Conservation (phyloP, 495 filamentous ascomycete species). For the Lasiosphaeriaceae sp. region DNA sequence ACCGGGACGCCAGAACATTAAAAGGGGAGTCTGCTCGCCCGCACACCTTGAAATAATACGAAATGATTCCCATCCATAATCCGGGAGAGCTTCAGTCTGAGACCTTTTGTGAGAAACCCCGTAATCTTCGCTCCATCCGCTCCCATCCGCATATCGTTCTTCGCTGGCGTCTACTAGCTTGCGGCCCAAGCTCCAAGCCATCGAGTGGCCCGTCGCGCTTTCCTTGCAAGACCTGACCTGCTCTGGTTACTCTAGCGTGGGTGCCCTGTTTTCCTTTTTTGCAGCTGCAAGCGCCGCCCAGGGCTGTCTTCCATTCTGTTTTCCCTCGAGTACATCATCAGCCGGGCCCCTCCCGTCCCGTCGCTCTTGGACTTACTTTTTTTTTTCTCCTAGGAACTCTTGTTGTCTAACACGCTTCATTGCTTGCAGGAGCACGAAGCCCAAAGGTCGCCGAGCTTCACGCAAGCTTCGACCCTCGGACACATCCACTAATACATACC, state of each 20-base stretch:
- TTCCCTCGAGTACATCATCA: neutral
- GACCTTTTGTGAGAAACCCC: no score
- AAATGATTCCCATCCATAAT: no score
- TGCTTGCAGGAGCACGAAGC: neutral
- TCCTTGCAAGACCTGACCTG: neutral
- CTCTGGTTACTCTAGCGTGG: neutral
- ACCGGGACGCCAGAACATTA: no score
- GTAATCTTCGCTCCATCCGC: no score
- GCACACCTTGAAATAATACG: no score
- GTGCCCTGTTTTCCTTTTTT: slow-evolving; percentile 9
- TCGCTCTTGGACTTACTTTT: neutral
- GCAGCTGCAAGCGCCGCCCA: neutral
- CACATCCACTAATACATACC: neutral
- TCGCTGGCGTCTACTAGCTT: neutral
- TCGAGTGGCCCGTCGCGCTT: neutral
- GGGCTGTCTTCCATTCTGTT: neutral
- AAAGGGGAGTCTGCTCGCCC: no score
- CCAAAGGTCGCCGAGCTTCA: neutral
- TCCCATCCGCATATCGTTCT: no score
- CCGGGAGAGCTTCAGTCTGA: no score
- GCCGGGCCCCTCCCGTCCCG: neutral
- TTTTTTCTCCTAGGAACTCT: neutral
- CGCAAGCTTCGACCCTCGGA: neutral
- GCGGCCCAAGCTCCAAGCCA: neutral
- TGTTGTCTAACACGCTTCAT: no score